These are phyloP conservation scores for Cunninghamia lanceolata DNA, from an alignment of 75 land plant species.

Conservation along the genomic window DNA sequence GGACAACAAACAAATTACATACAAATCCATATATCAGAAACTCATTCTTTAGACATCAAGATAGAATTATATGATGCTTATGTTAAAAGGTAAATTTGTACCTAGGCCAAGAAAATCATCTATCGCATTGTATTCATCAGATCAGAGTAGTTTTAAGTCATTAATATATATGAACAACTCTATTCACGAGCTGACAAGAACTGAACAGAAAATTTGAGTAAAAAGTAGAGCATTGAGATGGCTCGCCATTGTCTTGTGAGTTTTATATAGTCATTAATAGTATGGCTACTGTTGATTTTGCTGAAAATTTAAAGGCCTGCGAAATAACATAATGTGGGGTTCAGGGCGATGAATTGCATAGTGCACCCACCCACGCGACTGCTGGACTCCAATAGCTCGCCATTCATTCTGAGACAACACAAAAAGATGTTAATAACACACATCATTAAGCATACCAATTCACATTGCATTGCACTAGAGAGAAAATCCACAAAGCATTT, in stretches of 20 bases:
- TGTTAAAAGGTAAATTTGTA: not conserved
- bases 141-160: not conserved
- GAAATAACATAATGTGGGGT: slow-evolving; percentile 91
- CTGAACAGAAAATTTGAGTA: not conserved
- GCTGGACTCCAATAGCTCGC: slow-evolving; percentile 90
- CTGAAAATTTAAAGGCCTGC: slow-evolving; percentile 45
- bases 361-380: slow-evolving; percentile 93
- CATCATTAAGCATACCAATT: not conserved
- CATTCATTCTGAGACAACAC: slow-evolving; percentile 55
- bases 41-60: not conserved
- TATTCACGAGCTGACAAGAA: not conserved
- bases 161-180: not conserved
- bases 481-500: not conserved
- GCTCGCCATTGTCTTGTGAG: not conserved
- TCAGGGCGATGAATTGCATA: slow-evolving; percentile 87
- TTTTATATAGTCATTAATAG: not conserved
- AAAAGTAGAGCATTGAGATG: not conserved
- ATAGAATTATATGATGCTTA: not conserved
- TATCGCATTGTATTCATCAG: not conserved
- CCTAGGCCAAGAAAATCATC: not conserved
- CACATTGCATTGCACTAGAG: not conserved
- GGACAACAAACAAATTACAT: not conserved
- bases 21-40: not conserved
- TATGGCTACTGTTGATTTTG: slow-evolving; percentile 13
- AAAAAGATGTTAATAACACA: not conserved